phyloP scores from a whole-genome alignment of 768 basidiomycete species.

The Pisolithus microcarpus region DNA sequence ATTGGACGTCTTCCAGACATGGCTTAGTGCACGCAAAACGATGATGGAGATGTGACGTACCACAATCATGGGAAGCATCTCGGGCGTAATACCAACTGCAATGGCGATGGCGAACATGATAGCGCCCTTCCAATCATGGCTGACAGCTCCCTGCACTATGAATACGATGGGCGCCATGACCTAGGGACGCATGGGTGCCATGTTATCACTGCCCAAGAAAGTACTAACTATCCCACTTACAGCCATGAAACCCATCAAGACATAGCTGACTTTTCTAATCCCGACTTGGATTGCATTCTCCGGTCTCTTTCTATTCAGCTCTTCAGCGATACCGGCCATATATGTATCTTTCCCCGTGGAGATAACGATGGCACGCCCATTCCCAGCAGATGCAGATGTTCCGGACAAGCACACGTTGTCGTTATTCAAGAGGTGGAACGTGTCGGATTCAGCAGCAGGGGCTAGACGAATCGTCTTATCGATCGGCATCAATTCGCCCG shows the following conservation, averaged over 20 bases:
- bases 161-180: slow-evolving; percentile 26
- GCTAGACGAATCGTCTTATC: slow-evolving; percentile 21
- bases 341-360: slow-evolving; percentile 28
- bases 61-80: slow-evolving; percentile 30
- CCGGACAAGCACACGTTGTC: slow-evolving; percentile 28
- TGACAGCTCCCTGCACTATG: slow-evolving; percentile 24
- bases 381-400: slow-evolving; percentile 29
- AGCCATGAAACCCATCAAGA: slow-evolving; percentile 25
- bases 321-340: slow-evolving; percentile 29
- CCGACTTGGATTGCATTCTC: slow-evolving; percentile 28
- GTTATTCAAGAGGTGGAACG: slow-evolving; percentile 26
- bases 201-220: neutral
- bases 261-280: slow-evolving; percentile 29
- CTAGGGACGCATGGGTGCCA: slow-evolving; percentile 4
- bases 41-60: slow-evolving; percentile 8
- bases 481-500: slow-evolving; percentile 30
- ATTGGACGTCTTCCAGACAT: slow-evolving; percentile 49
- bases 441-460: slow-evolving; percentile 10
- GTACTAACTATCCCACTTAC: slow-evolving; percentile 9
- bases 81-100: slow-evolving; percentile 26
- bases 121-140: slow-evolving; percentile 25
- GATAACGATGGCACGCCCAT: slow-evolving; percentile 24
- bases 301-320: slow-evolving; percentile 25
- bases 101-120: slow-evolving; percentile 27
- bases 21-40: slow-evolving; percentile 3